phyloP scores from a whole-genome alignment of 345 rosid species.

The Boechera stricta region DNA sequence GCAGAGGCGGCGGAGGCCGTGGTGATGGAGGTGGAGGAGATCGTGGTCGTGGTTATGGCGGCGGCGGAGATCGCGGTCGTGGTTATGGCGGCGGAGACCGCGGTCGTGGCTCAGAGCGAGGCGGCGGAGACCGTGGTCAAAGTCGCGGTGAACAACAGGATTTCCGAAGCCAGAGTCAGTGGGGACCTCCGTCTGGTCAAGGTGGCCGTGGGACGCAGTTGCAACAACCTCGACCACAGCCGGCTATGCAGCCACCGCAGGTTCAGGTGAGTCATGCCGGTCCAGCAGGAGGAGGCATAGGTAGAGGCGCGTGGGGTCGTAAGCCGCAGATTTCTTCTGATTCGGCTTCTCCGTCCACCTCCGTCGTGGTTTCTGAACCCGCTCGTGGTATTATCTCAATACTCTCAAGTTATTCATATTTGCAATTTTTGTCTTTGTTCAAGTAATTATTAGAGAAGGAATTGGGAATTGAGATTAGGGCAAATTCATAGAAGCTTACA shows the following conservation, averaged over 20 bases:
- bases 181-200: conserved; percentile 38
- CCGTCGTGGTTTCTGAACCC: conserved; percentile 28
- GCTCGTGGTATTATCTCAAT: conserved; percentile 23
- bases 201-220: conserved; percentile 26
- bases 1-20: conserved; percentile 7
- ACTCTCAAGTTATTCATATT: not conserved
- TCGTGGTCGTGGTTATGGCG: conserved; percentile 8
- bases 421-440: not conserved
- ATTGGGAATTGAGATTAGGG: not conserved
- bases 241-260: not conserved
- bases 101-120: conserved; percentile 18
- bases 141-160: conserved; percentile 31
- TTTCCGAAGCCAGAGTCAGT: conserved; percentile 37
- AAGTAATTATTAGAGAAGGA: not conserved
- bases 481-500: not conserved
- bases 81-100: conserved; percentile 5
- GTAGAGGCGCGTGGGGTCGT: conserved; percentile 36
- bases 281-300: not conserved
- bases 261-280: conserved; percentile 1
- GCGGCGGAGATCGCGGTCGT: conserved; percentile 13
- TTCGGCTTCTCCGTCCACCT: conserved; percentile 32
- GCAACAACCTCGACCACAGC: conserved; percentile 33
- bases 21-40: conserved; percentile 12
- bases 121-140: conserved; percentile 15
- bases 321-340: conserved; percentile 3